Conservation (phyloP, 371 early-diverging fungal genomes). For the Parasitella parasitica region DNA sequence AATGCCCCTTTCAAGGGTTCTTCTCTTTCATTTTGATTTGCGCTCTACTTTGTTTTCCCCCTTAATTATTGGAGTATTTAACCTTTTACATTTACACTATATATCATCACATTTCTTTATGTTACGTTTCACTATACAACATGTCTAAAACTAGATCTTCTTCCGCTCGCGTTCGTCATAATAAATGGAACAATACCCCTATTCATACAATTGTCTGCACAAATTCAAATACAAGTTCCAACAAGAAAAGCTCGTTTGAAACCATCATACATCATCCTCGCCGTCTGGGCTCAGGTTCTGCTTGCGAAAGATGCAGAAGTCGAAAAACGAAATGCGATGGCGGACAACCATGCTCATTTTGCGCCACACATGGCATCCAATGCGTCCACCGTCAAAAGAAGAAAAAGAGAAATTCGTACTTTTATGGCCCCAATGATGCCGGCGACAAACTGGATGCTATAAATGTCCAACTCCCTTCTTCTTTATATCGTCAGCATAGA, state of each 20-base stretch:
- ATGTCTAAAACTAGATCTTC: not conserved
- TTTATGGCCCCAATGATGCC: not conserved
- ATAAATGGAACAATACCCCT: not conserved
- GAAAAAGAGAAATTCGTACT: slow-evolving; percentile 17
- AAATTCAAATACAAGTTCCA: not conserved
- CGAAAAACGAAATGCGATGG: slow-evolving; percentile 52
- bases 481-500: slow-evolving; percentile 1
- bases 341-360: slow-evolving; percentile 42
- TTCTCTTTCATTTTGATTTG: not conserved
- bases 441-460: too few relatives aligned
- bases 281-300: slow-evolving; percentile 44
- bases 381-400: slow-evolving; percentile 34
- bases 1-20: not conserved
- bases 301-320: slow-evolving; percentile 46
- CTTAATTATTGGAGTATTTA: not conserved
- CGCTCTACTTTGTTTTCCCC: not conserved
- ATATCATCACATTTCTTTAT: not conserved
- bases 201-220: not conserved
- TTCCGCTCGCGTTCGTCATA: not conserved
- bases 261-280: slow-evolving; percentile 12
- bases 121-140: not conserved
- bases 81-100: not conserved
- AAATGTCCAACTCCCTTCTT: slow-evolving; percentile 1
- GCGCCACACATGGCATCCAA: slow-evolving; percentile 34
- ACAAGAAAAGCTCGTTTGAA: not conserved